These are phyloP conservation scores for Ceratobasidium sp. DNA, from an alignment of 1,284 basidiomycete species.

Conservation along the genomic window DNA sequence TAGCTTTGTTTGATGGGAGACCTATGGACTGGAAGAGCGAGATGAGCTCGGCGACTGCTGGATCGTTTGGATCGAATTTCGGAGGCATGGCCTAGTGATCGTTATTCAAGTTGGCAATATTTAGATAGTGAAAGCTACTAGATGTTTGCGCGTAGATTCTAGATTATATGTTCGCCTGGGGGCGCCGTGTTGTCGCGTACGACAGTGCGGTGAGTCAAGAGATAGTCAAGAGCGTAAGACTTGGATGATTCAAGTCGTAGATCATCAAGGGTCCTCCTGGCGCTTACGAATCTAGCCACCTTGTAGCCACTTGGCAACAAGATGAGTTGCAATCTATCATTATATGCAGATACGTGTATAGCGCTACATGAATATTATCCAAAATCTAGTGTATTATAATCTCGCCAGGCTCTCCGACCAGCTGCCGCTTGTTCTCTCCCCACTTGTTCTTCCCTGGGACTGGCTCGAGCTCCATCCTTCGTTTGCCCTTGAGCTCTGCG, in stretches of 20 bases:
- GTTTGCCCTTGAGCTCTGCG: conserved; percentile 41
- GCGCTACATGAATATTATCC: too few species aligned
- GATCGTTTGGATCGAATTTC: conserved; percentile 61
- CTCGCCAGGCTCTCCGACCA: conserved; percentile 43
- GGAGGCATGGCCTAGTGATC: conserved; percentile 56
- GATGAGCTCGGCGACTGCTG: conserved; percentile 62
- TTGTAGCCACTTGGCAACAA: conserved; percentile 18
- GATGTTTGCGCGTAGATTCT: background rate
- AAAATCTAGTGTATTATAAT: conserved; percentile 34
- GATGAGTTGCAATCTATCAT: too few species aligned
- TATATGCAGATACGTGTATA: too few species aligned
- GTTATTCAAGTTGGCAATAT: background rate
- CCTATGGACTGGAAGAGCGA: conserved; percentile 83
- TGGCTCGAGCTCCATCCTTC: conserved; percentile 40
- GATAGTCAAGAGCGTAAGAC: conserved; percentile 18
- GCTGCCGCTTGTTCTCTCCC: conserved; percentile 33
- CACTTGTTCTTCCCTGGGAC: conserved; percentile 18
- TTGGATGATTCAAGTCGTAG: conserved; percentile 1
- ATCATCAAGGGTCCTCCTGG: conserved; percentile 29
- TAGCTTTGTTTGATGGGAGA: conserved; percentile 79
- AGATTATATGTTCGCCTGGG: background rate
- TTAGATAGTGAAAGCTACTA: background rate
- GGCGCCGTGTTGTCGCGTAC: background rate
- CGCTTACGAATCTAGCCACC: conserved; percentile 21
- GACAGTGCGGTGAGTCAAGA: conserved; percentile 24